phyloP scores from a whole-genome alignment of 2,329 filamentous ascomycete genomes.

The Claviceps arundinis region DNA sequence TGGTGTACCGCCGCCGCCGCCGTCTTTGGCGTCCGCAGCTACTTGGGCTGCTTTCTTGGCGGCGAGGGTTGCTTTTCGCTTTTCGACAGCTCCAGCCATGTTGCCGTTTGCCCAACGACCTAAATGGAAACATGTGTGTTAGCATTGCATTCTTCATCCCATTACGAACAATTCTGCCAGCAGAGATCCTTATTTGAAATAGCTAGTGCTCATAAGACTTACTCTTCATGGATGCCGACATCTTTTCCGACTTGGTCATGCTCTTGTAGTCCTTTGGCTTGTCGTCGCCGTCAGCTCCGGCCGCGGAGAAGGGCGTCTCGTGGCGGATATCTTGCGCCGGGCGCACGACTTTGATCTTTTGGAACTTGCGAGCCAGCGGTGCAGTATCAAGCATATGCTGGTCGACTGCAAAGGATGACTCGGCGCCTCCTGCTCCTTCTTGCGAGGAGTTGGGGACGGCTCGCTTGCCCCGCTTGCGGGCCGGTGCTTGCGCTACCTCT shows the following conservation, averaged over 20 bases:
- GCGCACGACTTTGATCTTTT: slow-evolving; percentile 26
- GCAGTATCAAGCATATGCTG: slow-evolving; percentile 12
- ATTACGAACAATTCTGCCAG: neutral
- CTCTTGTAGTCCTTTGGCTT: slow-evolving; percentile 40
- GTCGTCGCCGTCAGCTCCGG: slow-evolving; percentile 24
- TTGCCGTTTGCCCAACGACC: slow-evolving; percentile 48
- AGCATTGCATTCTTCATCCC: slow-evolving; percentile 11
- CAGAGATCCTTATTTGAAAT: neutral
- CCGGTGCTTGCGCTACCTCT: slow-evolving; percentile 21
- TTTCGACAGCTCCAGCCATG: slow-evolving; percentile 47
- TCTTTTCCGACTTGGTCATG: slow-evolving; percentile 54
- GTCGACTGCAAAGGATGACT: slow-evolving; percentile 8
- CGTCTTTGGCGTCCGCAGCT: slow-evolving; percentile 23
- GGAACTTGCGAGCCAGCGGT: slow-evolving; percentile 18
- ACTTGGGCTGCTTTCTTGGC: slow-evolving; percentile 41
- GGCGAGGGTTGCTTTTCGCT: slow-evolving; percentile 45
- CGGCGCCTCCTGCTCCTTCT: slow-evolving; percentile 1
- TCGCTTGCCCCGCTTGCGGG: slow-evolving; percentile 25
- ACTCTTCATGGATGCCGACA: slow-evolving; percentile 54
- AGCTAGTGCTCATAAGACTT: slow-evolving; percentile 14
- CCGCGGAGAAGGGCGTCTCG: slow-evolving; percentile 15
- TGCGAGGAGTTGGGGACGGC: slow-evolving; percentile 6
- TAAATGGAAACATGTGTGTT: slow-evolving; percentile 11
- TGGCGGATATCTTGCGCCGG: slow-evolving; percentile 16
- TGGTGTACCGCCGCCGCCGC: slow-evolving; percentile 8